Evolutionary conservation across 2,329 filamentous ascomycete genomes (phyloP).

Genomic region (Trichoderma koningiopsis): DNA sequence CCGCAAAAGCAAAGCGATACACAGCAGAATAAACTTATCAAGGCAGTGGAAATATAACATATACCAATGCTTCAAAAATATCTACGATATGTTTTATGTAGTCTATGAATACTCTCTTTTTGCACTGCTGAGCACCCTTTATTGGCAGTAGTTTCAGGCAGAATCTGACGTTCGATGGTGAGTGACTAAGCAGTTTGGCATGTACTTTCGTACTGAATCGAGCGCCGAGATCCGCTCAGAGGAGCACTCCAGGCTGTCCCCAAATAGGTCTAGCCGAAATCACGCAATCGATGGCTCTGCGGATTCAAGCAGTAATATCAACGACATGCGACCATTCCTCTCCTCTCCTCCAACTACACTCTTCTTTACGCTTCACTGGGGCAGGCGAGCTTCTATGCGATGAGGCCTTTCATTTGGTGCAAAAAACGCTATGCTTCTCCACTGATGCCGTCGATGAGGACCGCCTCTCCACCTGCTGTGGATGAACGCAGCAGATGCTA

Average conservation of each 20-base stretch:
- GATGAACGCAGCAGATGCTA: conserved; percentile 23
- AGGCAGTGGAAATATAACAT: not conserved
- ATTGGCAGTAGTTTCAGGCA: not conserved
- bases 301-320: conserved; percentile 28
- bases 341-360: conserved; percentile 30
- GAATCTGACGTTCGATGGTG: not conserved
- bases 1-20: not conserved
- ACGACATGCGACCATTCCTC: conserved; percentile 28
- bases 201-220: not conserved
- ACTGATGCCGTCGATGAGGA: conserved; percentile 6
- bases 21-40: not conserved
- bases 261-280: conserved; percentile 36
- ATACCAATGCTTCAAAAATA: not conserved
- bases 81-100: not conserved
- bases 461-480: conserved; percentile 7
- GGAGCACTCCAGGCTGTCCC: conserved; percentile 8
- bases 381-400: conserved; percentile 15
- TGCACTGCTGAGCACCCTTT: not conserved
- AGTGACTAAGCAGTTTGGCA: conserved; percentile 2
- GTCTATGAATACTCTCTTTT: not conserved
- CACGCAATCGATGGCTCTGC: conserved; percentile 38
- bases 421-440: conserved; percentile 28
- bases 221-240: conserved; percentile 17
- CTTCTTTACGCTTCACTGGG: conserved; percentile 21
- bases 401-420: conserved; percentile 30